A percentile compares a stretch with the other conserved stretches of the same genome.
These are phyloP conservation scores for Boletus tomentosulus DNA, from an alignment of 768 basidiomycete species.

Conservation along the genomic window DNA sequence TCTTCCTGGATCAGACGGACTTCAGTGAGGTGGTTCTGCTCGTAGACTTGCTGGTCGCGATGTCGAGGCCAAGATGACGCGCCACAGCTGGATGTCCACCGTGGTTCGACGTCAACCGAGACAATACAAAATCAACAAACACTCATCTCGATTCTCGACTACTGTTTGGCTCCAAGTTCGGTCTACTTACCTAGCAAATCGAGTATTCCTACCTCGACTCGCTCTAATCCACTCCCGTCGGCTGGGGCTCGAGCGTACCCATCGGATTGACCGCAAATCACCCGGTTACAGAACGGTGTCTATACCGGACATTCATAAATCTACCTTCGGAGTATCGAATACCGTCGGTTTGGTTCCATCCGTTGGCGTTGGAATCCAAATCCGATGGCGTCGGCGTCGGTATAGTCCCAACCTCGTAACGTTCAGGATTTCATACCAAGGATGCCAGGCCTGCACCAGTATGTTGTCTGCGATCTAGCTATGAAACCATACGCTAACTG, in stretches of 20 bases:
- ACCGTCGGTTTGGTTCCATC: background rate
- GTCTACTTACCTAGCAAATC: too few species aligned
- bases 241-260: background rate
- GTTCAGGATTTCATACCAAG: background rate
- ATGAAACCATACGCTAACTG: background rate
- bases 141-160: background rate
- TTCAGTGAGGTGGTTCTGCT: background rate
- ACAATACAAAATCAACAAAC: background rate
- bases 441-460: background rate
- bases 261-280: background rate
- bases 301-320: background rate
- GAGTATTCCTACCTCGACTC: too few species aligned
- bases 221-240: background rate
- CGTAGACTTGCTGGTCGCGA: background rate
- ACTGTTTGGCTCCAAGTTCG: too few species aligned
- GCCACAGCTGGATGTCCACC: background rate
- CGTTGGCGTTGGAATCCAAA: background rate
- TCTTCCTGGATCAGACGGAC: background rate
- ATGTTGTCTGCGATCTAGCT: background rate
- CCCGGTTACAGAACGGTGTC: background rate
- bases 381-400: background rate
- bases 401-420: background rate
- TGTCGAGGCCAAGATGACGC: background rate
- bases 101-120: too few species aligned
- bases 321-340: background rate